A percentile compares a stretch with the other conserved stretches of the same genome.
Evolutionary conservation across 306 rosid species (phyloP).

Genomic region (Vicia villosa): DNA sequence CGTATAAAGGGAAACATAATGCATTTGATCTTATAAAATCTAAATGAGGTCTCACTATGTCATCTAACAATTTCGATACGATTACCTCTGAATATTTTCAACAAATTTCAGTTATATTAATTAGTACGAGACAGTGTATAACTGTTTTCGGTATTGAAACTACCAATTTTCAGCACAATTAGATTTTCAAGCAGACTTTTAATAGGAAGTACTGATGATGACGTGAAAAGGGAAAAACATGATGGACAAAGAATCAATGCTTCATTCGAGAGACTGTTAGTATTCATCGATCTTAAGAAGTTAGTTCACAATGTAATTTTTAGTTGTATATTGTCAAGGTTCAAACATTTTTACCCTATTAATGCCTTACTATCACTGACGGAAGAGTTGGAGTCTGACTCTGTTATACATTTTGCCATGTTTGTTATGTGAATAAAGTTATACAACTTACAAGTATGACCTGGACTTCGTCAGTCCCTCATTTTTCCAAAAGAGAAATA

Average conservation of each 20-base stretch:
- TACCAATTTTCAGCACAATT: neutral
- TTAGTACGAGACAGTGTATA: neutral
- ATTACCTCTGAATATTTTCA: conserved; percentile 18
- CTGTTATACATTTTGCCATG: conserved; percentile 12
- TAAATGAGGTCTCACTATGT: conserved; percentile 9
- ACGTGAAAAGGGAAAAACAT: neutral
- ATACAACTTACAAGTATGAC: neutral
- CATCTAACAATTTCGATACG: neutral
- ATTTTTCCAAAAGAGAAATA: neutral
- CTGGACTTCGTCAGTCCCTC: neutral
- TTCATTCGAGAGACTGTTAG: conserved; percentile 1
- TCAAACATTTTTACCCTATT: conserved; percentile 13
- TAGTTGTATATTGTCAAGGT: neutral
- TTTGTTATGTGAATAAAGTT: conserved; percentile 27
- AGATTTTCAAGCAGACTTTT: conserved; percentile 1
- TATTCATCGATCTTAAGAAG: conserved; percentile 11
- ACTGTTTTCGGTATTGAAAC: neutral
- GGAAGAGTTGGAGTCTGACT: neutral
- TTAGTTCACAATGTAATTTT: neutral
- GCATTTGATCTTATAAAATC: neutral
- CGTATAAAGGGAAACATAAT: conserved; percentile 5
- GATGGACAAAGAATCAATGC: conserved; percentile 14
- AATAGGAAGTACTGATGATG: conserved; percentile 4
- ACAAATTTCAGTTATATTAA: conserved; percentile 19
- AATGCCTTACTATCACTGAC: conserved; percentile 10